A percentile compares a stretch with the other conserved stretches of the same genome.
Evolutionary conservation across 2,329 filamentous ascomycete genomes (phyloP).

Genomic region (Penicillium sp.): DNA sequence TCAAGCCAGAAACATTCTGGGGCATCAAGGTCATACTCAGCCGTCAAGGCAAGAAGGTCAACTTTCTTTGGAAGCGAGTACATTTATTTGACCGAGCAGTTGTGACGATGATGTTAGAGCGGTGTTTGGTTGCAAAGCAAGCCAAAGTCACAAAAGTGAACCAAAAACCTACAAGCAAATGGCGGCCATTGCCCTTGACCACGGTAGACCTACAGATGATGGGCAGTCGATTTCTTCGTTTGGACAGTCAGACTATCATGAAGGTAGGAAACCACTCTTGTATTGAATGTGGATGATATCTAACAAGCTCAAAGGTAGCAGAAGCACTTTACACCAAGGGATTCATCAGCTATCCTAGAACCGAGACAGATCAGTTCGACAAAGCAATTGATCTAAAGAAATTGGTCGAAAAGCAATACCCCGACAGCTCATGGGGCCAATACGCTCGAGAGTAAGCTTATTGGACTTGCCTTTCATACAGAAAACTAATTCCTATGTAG

Average conservation of each 20-base stretch:
- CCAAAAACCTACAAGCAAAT: conserved; percentile 89
- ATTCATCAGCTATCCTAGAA: conserved; percentile 96
- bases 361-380: conserved; percentile 95
- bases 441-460: conserved; percentile 67
- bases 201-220: conserved; percentile 97
- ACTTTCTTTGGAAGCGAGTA: conserved; percentile 78
- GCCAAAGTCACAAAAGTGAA: conserved; percentile 82
- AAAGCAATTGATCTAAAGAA: conserved; percentile 78
- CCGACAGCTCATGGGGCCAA: conserved; percentile 72
- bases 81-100: conserved; percentile 85
- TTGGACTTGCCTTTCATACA: neutral
- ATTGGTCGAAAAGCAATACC: conserved; percentile 79
- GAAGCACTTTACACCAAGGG: conserved; percentile 89
- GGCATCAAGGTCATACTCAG: conserved; percentile 79
- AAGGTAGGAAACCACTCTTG: conserved; percentile 46
- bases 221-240: conserved; percentile 81
- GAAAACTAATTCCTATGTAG: conserved; percentile 27
- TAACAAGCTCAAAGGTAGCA: conserved; percentile 52
- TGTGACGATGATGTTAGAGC: conserved; percentile 79
- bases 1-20: conserved; percentile 92
- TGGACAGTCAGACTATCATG: conserved; percentile 92
- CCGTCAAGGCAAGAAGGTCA: conserved; percentile 74
- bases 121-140: conserved; percentile 72
- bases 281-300: neutral
- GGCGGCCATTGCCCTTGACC: conserved; percentile 88